Evolutionary conservation across 495 filamentous ascomycete genomes (phyloP).

Genomic region (Pseudoneurospora amorphoporcata): DNA sequence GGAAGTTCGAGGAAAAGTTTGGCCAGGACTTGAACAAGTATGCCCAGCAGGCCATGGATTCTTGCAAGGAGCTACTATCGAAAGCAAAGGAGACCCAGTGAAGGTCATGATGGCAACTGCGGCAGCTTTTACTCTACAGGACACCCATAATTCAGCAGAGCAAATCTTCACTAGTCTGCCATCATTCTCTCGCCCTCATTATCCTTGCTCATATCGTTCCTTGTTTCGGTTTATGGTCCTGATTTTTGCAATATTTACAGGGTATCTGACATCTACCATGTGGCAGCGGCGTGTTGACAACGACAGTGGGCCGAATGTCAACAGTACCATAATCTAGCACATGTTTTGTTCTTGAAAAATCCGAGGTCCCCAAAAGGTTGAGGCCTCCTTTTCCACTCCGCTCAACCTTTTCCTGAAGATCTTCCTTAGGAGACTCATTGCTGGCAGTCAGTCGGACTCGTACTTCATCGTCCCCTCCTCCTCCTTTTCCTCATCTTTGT

Average conservation of each 20-base stretch:
- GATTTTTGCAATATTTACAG: no score
- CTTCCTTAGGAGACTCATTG: neutral
- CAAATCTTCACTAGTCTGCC: neutral
- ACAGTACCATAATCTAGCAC: neutral
- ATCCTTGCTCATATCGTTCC: neutral
- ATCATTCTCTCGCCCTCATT: no score
- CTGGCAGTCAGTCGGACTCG: neutral
- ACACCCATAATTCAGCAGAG: neutral
- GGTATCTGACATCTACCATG: neutral
- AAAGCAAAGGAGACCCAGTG: neutral
- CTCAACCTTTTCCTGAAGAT: neutral
- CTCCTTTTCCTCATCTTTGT: neutral
- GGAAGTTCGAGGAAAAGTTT: constrained; percentile 45
- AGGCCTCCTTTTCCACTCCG: neutral
- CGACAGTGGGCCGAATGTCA: neutral
- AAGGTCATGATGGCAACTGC: neutral
- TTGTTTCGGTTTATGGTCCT: neutral
- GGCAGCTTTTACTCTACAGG: neutral
- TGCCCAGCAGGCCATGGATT: constrained; percentile 50
- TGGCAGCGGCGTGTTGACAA: neutral
- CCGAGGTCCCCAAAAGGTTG: neutral
- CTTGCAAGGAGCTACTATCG: constrained; percentile 40
- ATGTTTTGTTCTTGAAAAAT: neutral
- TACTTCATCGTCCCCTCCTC: neutral
- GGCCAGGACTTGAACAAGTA: constrained; percentile 43